Conservation (phyloP, 192 early-diverging fungal genomes). For the Allomyces macrogynus region DNA sequence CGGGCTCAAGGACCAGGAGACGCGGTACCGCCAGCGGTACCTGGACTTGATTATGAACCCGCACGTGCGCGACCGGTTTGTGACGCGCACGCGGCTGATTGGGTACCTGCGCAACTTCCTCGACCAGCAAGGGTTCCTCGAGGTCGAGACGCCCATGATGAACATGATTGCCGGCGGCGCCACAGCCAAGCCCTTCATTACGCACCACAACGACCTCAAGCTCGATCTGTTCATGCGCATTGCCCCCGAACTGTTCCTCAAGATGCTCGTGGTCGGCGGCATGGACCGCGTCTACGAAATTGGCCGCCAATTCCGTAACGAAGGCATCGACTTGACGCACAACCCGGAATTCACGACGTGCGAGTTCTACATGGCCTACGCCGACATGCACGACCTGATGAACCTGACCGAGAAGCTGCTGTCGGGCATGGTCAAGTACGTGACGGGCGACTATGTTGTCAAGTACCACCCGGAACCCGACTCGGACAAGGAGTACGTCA, state of each 20-base stretch:
- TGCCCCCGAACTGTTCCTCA: slow-evolving; percentile 92
- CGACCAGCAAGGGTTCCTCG: slow-evolving; percentile 85
- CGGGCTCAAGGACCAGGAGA: slow-evolving; percentile 93
- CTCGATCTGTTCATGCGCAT: slow-evolving; percentile 97
- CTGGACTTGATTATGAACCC: slow-evolving; percentile 98
- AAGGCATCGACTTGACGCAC: slow-evolving; percentile 94
- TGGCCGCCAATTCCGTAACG: slow-evolving; percentile 98
- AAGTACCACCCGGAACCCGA: slow-evolving; percentile 85
- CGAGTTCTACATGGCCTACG: slow-evolving; percentile 99
- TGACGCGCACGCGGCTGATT: slow-evolving; percentile 77
- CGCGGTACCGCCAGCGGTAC: slow-evolving; percentile 92
- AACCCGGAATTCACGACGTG: slow-evolving; percentile 99
- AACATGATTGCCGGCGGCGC: slow-evolving; percentile 95
- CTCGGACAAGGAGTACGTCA: slow-evolving; percentile 47
- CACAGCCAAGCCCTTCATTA: slow-evolving; percentile 95
- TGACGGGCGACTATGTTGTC: slow-evolving; percentile 79
- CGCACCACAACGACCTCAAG: slow-evolving; percentile 98
- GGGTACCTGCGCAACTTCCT: slow-evolving; percentile 89
- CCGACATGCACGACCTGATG: slow-evolving; percentile 92
- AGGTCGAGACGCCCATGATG: slow-evolving; percentile 99
- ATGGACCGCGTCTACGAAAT: slow-evolving; percentile 98
- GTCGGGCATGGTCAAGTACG: slow-evolving; percentile 82
- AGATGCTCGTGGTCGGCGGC: slow-evolving; percentile 96
- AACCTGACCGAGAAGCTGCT: slow-evolving; percentile 77
- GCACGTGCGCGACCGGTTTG: slow-evolving; percentile 83